phyloP scores from a whole-genome alignment of 192 early-diverging fungal species.

The Coemansia sp. region DNA sequence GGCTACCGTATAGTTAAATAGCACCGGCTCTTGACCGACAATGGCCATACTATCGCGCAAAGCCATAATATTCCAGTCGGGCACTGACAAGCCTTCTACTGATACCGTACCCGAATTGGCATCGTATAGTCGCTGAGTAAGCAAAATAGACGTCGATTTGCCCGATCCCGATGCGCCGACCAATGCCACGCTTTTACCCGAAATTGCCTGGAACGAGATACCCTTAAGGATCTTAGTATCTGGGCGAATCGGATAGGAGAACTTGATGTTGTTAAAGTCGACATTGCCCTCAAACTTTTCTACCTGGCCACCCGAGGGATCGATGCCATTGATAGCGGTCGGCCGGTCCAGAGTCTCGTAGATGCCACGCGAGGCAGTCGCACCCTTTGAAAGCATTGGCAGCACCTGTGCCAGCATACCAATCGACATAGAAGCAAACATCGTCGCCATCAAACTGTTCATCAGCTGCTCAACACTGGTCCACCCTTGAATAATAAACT shows the following conservation, averaged over 20 bases:
- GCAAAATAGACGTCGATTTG: conserved; percentile 66
- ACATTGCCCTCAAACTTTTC: conserved; percentile 59
- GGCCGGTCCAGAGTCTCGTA: conserved; percentile 73
- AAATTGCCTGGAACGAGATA: conserved; percentile 51
- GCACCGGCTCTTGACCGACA: conserved; percentile 86
- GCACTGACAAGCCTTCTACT: conserved; percentile 61
- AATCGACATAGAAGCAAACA: conserved; percentile 58
- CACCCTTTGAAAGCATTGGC: conserved; percentile 76
- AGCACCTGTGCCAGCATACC: conserved; percentile 60
- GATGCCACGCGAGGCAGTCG: conserved; percentile 71
- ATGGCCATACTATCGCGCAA: conserved; percentile 74
- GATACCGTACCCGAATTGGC: conserved; percentile 54
- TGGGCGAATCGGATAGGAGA: conserved; percentile 65
- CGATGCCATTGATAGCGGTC: conserved; percentile 57
- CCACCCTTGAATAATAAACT: conserved; percentile 53
- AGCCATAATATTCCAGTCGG: conserved; percentile 62
- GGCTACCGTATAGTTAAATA: conserved; percentile 82
- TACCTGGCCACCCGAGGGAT: conserved; percentile 55
- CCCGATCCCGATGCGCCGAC: conserved; percentile 85
- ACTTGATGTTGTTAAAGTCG: conserved; percentile 49
- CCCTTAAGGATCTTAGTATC: conserved; percentile 64
- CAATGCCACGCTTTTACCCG: conserved; percentile 76
- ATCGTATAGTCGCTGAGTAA: conserved; percentile 82
- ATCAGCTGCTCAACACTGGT: conserved; percentile 39
- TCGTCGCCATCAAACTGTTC: conserved; percentile 53